Evolutionary conservation across 768 basidiomycete genomes (phyloP).

Genomic region (Tulasnella sp.): DNA sequence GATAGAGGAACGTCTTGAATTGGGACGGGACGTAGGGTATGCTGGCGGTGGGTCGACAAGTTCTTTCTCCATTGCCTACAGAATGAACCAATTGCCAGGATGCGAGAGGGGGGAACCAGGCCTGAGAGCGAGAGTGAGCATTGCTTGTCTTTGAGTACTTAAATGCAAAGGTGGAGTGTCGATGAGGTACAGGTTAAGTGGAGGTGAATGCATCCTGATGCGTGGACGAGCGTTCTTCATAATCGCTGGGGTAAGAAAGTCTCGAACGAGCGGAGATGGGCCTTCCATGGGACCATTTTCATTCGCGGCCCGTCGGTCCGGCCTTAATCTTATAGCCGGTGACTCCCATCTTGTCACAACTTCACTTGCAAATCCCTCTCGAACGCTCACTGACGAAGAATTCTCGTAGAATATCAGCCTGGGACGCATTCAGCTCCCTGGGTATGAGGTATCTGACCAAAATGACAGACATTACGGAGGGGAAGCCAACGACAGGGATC

Average conservation of each 20-base stretch:
- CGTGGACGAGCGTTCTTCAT: neutral
- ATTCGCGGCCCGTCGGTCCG: slow-evolving; percentile 6
- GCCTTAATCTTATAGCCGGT: slow-evolving; percentile 1
- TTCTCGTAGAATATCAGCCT: neutral
- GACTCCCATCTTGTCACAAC: neutral
- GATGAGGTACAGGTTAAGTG: neutral
- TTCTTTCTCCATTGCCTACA: neutral
- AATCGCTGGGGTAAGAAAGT: neutral
- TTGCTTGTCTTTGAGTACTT: neutral
- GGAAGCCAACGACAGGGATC: neutral
- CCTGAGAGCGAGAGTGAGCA: neutral
- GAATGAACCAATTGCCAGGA: neutral
- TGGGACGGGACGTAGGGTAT: slow-evolving; percentile 4
- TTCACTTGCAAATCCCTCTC: neutral
- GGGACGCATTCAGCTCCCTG: neutral
- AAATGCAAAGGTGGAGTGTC: neutral
- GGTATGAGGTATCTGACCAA: neutral
- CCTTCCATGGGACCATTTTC: slow-evolving; percentile 3
- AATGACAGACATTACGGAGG: neutral
- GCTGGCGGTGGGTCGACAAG: neutral
- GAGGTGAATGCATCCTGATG: neutral
- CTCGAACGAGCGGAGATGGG: neutral
- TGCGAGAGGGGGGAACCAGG: neutral
- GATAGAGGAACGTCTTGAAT: neutral
- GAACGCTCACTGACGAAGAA: neutral